Percentiles rank a stretch among this genome's conserved stretches.
Conservation (phyloP, 768 basidiomycete species). For the Pleurotus sapidus region DNA sequence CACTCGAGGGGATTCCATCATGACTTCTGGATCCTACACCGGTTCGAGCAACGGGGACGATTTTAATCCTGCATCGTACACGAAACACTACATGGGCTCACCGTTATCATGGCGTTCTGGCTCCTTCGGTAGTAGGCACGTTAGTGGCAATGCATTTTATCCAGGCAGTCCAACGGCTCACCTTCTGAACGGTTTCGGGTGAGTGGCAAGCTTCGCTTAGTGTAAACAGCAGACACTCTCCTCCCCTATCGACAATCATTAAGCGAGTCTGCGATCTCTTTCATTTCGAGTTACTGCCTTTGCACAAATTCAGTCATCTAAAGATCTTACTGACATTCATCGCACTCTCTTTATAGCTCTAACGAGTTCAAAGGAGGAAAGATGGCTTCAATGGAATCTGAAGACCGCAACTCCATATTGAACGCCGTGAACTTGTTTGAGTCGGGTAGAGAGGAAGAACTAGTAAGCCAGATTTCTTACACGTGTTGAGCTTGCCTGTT, state of each 20-base stretch:
- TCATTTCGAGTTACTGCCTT: neutral
- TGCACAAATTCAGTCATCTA: neutral
- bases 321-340: slow-evolving; percentile 12
- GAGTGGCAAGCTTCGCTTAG: slow-evolving; percentile 23
- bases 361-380: slow-evolving; percentile 33
- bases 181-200: slow-evolving; percentile 66
- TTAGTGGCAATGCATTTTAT: slow-evolving; percentile 32
- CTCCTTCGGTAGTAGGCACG: slow-evolving; percentile 54
- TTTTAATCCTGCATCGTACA: slow-evolving; percentile 67
- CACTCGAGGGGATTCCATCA: slow-evolving; percentile 25
- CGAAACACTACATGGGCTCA: slow-evolving; percentile 66
- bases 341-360: slow-evolving; percentile 17
- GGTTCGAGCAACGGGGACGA: slow-evolving; percentile 36
- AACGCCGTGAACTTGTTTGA: slow-evolving; percentile 61
- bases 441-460: slow-evolving; percentile 64
- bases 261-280: neutral
- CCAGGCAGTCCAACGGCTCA: slow-evolving; percentile 63
- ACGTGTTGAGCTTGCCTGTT: neutral
- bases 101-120: slow-evolving; percentile 70
- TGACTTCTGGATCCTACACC: slow-evolving; percentile 49
- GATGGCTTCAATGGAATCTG: slow-evolving; percentile 51
- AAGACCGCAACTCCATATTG: slow-evolving; percentile 56
- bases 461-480: slow-evolving; percentile 37
- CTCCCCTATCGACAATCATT: neutral
- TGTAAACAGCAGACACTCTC: neutral